Conservation (phyloP, 2,329 filamentous ascomycete genomes). For the Colletotrichum karsti region DNA sequence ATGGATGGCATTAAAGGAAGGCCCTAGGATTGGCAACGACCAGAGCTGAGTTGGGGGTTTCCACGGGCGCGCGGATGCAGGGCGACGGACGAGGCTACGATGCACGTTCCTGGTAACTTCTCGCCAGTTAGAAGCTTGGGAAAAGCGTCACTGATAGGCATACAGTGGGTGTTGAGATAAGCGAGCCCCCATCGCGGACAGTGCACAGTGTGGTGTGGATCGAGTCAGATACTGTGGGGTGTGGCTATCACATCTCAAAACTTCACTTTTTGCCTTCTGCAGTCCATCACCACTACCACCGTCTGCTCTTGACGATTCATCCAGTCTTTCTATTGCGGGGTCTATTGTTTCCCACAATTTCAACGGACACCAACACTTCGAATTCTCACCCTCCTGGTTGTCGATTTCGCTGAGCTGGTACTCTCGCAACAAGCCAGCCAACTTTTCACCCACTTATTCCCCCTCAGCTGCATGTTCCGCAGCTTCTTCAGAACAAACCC, state of each 20-base stretch:
- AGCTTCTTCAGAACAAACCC: constrained; percentile 33
- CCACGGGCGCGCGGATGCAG: constrained; percentile 23
- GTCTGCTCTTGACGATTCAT: background rate
- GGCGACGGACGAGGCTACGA: constrained; percentile 27
- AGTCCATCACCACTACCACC: background rate
- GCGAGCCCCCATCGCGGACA: background rate
- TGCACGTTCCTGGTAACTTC: constrained; percentile 25
- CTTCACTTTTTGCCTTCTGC: constrained; percentile 16
- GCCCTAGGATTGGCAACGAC: background rate
- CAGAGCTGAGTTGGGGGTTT: constrained; percentile 7
- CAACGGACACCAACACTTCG: background rate
- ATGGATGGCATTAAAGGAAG: no score
- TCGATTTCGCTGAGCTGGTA: constrained; percentile 2
- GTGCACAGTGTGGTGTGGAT: constrained; percentile 8
- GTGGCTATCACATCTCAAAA: constrained; percentile 25
- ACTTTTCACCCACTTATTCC: background rate
- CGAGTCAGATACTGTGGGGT: background rate
- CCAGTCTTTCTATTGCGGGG: background rate
- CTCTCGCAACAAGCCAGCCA: background rate
- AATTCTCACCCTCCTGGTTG: background rate
- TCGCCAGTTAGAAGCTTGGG: constrained; percentile 28
- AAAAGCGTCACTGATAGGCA: constrained; percentile 19
- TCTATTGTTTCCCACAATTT: background rate
- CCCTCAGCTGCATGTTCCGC: constrained; percentile 49
- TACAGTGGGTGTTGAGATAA: constrained; percentile 1